Evolutionary conservation across 345 rosid genomes (phyloP).

Genomic region (Eucalyptus pauciflora): DNA sequence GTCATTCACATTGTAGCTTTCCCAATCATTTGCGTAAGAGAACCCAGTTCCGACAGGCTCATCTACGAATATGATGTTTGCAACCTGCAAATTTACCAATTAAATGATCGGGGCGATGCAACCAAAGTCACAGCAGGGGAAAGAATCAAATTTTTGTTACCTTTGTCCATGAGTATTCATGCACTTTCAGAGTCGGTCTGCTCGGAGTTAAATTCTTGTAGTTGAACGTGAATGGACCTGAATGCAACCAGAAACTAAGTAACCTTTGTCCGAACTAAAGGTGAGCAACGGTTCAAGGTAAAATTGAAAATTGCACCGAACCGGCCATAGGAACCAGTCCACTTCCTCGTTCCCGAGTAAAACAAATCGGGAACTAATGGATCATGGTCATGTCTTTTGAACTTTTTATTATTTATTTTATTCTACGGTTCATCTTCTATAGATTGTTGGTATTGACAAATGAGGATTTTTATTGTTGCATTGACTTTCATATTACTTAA

Average conservation of each 20-base stretch:
- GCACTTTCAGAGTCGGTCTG: neutral
- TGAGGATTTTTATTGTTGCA: too few species aligned
- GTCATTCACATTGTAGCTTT: conserved; percentile 1
- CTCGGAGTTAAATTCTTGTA: neutral
- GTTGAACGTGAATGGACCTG: conserved; percentile 18
- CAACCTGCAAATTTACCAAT: conserved; percentile 1
- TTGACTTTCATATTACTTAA: too few species aligned
- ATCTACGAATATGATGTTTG: conserved; percentile 21
- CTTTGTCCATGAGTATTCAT: conserved; percentile 21
- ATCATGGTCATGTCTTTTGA: too few species aligned
- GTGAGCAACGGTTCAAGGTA: neutral
- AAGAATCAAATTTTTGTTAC: neutral
- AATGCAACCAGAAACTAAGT: neutral
- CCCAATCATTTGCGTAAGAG: conserved; percentile 13
- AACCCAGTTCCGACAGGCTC: conserved; percentile 28
- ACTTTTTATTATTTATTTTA: too few species aligned
- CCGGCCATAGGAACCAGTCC: too few species aligned
- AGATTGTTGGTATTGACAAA: too few species aligned
- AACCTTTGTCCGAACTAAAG: neutral
- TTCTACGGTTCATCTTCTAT: too few species aligned
- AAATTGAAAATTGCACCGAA: too few species aligned
- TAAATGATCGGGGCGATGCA: neutral
- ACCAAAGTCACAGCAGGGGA: neutral
- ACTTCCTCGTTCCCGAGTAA: too few species aligned
- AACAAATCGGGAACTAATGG: too few species aligned